phyloP scores from a whole-genome alignment of 441 rosid species.

The Jatropha podagrica region DNA sequence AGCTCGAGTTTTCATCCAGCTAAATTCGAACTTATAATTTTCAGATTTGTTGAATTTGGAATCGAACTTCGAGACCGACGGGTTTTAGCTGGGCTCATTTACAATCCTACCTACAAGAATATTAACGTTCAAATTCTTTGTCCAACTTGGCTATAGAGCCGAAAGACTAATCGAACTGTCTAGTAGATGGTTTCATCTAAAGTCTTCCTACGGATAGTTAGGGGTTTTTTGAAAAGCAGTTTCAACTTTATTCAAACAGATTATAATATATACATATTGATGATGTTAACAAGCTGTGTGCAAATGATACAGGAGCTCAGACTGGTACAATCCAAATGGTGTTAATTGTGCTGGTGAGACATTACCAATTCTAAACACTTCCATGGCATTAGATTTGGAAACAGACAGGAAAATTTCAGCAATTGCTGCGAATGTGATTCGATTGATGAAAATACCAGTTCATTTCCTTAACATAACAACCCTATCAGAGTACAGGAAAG shows the following conservation, averaged over 20 bases:
- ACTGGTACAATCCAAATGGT: constrained; percentile 2
- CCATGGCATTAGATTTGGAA: constrained; percentile 18
- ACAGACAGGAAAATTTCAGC: constrained; percentile 27
- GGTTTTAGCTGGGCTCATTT: too few species aligned
- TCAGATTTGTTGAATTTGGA: too few species aligned
- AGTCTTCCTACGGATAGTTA: too few species aligned
- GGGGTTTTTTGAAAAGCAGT: too few species aligned
- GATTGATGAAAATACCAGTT: constrained; percentile 40
- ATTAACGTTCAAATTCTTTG: too few species aligned
- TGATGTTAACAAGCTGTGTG: neutral
- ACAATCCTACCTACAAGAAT: too few species aligned
- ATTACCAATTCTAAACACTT: constrained; percentile 22
- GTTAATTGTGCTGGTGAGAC: constrained; percentile 24
- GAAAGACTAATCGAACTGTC: too few species aligned
- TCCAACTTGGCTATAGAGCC: too few species aligned
- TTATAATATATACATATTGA: neutral
- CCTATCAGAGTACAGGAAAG: constrained; percentile 67
- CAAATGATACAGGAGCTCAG: constrained; percentile 13
- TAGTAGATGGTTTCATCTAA: too few species aligned
- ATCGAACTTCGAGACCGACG: too few species aligned
- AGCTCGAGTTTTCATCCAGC: too few species aligned
- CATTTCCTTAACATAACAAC: constrained; percentile 65
- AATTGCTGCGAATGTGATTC: constrained; percentile 48
- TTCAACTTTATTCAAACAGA: constrained; percentile 17
- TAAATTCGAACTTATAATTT: too few species aligned